Evolutionary conservation across 352 stramenopile genomes (phyloP).

Genomic region (Thalassiosira exigua): DNA sequence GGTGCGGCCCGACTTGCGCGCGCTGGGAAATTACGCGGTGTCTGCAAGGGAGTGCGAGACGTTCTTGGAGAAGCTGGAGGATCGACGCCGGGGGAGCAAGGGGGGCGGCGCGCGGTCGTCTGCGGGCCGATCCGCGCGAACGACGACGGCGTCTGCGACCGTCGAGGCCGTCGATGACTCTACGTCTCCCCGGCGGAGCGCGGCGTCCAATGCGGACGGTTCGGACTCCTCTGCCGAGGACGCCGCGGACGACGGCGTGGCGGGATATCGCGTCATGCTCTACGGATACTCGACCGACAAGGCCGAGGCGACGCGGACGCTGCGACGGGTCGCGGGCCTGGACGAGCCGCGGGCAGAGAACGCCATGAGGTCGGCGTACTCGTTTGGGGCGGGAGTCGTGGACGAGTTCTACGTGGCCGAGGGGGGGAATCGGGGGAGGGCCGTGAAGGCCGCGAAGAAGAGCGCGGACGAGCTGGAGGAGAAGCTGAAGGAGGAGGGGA

Average conservation of each 20-base stretch:
- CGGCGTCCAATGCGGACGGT: background rate
- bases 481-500: slow-evolving; percentile 46
- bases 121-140: slow-evolving; percentile 6
- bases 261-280: slow-evolving; percentile 52
- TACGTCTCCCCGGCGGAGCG: slow-evolving; percentile 7
- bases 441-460: slow-evolving; percentile 41
- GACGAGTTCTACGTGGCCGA: slow-evolving; percentile 55
- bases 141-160: background rate
- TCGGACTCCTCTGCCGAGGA: background rate
- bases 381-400: slow-evolving; percentile 50
- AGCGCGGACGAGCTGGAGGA: slow-evolving; percentile 45
- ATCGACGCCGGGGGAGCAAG: slow-evolving; percentile 4
- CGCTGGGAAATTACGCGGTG: slow-evolving; percentile 66
- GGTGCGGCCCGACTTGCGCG: slow-evolving; percentile 61
- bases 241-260: slow-evolving; percentile 17
- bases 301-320: slow-evolving; percentile 10
- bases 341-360: slow-evolving; percentile 48
- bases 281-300: slow-evolving; percentile 46
- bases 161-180: too few species aligned
- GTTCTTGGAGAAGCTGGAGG: slow-evolving; percentile 60
- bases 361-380: slow-evolving; percentile 45
- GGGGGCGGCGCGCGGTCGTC: background rate
- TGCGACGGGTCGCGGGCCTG: slow-evolving; percentile 35
- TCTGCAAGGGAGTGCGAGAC: slow-evolving; percentile 49
- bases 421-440: slow-evolving; percentile 20